Evolutionary conservation across 495 filamentous ascomycete genomes (phyloP), one percentile per base, ranked within the genome.

Genomic region (Talaromyces liani): DNA sequence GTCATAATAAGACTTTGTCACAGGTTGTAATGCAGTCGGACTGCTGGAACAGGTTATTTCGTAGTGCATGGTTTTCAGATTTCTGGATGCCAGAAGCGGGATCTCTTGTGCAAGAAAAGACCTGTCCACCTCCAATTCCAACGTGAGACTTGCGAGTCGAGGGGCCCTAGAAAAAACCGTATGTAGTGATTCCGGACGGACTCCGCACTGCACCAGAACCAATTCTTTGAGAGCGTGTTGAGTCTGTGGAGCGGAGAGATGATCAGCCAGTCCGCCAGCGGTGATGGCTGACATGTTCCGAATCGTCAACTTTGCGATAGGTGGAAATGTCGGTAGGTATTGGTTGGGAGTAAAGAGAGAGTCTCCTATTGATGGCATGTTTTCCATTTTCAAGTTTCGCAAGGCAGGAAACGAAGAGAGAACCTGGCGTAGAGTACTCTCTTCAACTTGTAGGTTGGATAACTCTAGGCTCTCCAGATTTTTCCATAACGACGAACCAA

Each of bases 381-480:
- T 80, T 18, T 84, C 80, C 36, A 97, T 74, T 56, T 87, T 93
- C 24, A 98, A 74, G 12, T 90, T 87, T 33, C 80, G 84, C 51
- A 98, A 80, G 54, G 76, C 73, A 0, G 79, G 81, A 63, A 98
- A 83, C 24, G 80, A 79, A 18, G 80, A 83, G 14, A 97, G 77
- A 9, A 88, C 88, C 47, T 84, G 80, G n/a, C 91, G 82, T 14
- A 97, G 73, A 8, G 85, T 84, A 18, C 73, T 72, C 10, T 88
- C 81, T 68, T 98, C 93, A 66, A 96, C 77, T 22, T 87, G 84
- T 53, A 97, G 77, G 9, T 79, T 79, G 12, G 82, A 80, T 45
- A 98, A 70, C 69, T 97, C 91, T 49, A 97, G 72, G 4, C 90
- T 83, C 73, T 97, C 89, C 45, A 98, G 78, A 58, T 88, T 87